A percentile compares a stretch with the other conserved stretches of the same genome.
These are phyloP conservation scores for Cercophora newfieldiana DNA, from an alignment of 495 filamentous ascomycete genomes.

Conservation along the genomic window DNA sequence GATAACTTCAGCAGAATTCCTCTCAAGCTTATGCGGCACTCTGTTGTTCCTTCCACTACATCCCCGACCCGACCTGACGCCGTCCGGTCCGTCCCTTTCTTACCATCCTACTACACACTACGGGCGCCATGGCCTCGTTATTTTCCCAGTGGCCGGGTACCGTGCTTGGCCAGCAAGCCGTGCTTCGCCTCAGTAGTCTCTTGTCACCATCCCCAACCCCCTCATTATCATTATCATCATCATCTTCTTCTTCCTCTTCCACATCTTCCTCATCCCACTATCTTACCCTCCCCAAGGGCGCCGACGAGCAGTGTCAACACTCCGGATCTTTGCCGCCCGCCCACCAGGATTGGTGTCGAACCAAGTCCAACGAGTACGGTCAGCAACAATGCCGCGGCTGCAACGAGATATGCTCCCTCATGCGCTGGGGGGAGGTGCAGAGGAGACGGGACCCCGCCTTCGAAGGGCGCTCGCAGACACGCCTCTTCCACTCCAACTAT, in stretches of 20 bases:
- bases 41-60: conserved; percentile 1
- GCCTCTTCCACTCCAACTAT: conserved; percentile 30
- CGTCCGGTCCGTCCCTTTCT: not conserved
- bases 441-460: conserved; percentile 21
- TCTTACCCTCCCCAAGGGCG: not conserved
- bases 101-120: not conserved
- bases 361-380: conserved; percentile 24
- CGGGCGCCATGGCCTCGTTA: not conserved
- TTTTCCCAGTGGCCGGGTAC: not conserved
- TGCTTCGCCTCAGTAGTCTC: not conserved
- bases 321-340: no score
- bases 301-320: not conserved
- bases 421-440: conserved; percentile 34
- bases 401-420: conserved; percentile 25
- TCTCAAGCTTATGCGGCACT: not conserved
- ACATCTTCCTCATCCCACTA: not conserved
- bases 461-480: conserved; percentile 23
- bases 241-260: not conserved
- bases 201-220: not conserved
- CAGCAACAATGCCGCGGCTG: conserved; percentile 32
- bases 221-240: not conserved
- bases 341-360: conserved; percentile 19
- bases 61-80: not conserved
- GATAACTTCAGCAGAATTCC: not conserved
- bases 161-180: not conserved